A percentile compares a stretch with the other conserved stretches of the same genome.
Conservation (phyloP, 306 rosid species). For the Abrus pulchellus region DNA sequence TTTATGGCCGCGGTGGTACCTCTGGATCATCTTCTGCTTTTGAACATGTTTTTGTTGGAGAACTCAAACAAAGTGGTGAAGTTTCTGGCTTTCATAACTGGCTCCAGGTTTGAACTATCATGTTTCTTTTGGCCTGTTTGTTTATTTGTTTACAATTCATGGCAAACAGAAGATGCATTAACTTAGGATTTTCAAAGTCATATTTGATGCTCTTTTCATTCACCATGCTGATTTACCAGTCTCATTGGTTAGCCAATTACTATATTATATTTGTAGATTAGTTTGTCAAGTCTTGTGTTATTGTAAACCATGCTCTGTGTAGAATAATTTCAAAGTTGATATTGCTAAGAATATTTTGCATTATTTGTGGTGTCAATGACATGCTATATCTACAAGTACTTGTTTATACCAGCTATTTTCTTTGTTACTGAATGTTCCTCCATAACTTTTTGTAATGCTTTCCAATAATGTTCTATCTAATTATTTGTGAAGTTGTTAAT, state of each 20-base stretch:
- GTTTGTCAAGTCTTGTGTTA: neutral
- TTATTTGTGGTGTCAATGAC: constrained; percentile 1
- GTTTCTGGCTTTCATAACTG: constrained; percentile 98
- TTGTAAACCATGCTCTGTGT: constrained; percentile 3
- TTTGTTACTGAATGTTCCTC: neutral
- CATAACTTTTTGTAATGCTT: neutral
- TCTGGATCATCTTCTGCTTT: constrained; percentile 94
- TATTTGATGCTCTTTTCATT: constrained; percentile 36
- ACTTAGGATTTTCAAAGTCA: constrained; percentile 22
- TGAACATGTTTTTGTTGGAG: constrained; percentile 98
- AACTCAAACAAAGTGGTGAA: constrained; percentile 74
- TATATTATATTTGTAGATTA: neutral
- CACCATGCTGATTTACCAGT: constrained; percentile 22
- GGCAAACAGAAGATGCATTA: constrained; percentile 12
- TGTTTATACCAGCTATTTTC: neutral
- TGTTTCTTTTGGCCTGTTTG: neutral
- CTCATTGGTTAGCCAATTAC: constrained; percentile 12
- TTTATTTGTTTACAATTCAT: constrained; percentile 16
- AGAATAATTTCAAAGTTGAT: constrained; percentile 42
- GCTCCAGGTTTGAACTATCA: constrained; percentile 76
- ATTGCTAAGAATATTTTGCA: constrained; percentile 23
- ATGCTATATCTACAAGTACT: constrained; percentile 8
- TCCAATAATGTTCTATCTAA: constrained; percentile 12
- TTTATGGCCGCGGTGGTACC: constrained; percentile 89
- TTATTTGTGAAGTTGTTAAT: constrained; percentile 16